phyloP scores from a whole-genome alignment of 768 basidiomycete species.

The Tulasnella sp. region DNA sequence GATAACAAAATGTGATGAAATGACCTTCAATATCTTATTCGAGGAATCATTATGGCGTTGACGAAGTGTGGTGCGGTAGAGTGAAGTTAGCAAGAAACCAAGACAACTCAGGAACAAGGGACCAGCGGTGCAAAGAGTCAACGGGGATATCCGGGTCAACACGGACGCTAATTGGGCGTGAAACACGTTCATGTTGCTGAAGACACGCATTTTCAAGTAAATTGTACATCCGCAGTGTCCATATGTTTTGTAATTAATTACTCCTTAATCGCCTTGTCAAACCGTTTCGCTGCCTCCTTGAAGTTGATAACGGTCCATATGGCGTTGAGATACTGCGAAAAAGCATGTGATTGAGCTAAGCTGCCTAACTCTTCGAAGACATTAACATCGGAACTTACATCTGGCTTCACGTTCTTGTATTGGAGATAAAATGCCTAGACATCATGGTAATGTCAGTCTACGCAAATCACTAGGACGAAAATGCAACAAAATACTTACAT shows the following conservation, averaged over 20 bases:
- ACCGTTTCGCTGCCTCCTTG: conserved; percentile 67
- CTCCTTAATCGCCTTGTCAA: conserved; percentile 27
- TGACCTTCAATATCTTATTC: conserved; percentile 33
- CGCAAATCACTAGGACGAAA: not conserved
- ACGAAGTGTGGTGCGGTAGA: not conserved
- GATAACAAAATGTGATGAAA: conserved; percentile 17
- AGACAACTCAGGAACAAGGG: not conserved
- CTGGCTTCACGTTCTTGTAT: conserved; percentile 87
- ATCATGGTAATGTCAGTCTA: not conserved
- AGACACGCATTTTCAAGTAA: too few relatives aligned
- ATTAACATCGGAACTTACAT: conserved; percentile 45
- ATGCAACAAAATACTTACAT: conserved; percentile 37
- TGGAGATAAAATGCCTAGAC: conserved; percentile 65
- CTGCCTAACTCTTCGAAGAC: not conserved
- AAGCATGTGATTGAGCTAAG: not conserved
- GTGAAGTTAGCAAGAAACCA: not conserved
- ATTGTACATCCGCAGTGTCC: not conserved
- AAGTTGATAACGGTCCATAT: conserved; percentile 98
- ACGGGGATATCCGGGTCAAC: conserved; percentile 8
- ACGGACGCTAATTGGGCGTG: too few relatives aligned
- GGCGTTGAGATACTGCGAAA: conserved; percentile 69
- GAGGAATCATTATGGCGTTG: conserved; percentile 37
- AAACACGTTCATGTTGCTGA: too few relatives aligned
- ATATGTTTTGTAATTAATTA: not conserved
- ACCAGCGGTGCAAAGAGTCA: not conserved